Conservation (phyloP, 805 yeast species). For the Komagataella populi region DNA sequence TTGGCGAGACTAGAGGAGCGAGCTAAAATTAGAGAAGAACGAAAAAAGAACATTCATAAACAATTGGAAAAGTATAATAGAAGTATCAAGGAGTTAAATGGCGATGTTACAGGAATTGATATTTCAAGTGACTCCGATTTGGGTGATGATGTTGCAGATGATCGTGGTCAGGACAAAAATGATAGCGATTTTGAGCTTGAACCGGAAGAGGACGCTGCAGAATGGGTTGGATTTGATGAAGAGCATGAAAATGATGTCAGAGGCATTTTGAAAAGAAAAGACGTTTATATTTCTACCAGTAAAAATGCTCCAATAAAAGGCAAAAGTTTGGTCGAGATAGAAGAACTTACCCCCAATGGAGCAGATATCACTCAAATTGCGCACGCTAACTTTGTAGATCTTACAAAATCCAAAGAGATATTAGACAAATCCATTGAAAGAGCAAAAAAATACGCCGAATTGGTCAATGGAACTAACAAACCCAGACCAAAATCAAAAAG, state of each 20-base stretch:
- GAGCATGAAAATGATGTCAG: slow-evolving; percentile 9
- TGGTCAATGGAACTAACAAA: slow-evolving; percentile 22
- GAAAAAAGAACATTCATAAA: slow-evolving; percentile 49
- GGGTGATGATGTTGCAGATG: slow-evolving; percentile 10
- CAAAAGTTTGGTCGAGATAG: slow-evolving; percentile 40
- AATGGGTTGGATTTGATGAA: slow-evolving; percentile 29
- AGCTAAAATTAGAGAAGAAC: slow-evolving; percentile 53
- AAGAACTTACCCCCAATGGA: slow-evolving; percentile 35
- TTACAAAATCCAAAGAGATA: slow-evolving; percentile 53
- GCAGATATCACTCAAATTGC: slow-evolving; percentile 29
- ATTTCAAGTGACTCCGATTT: slow-evolving; percentile 6
- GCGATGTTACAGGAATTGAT: neutral
- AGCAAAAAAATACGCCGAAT: slow-evolving; percentile 74
- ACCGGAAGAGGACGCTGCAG: slow-evolving; percentile 10
- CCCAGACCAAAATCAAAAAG: slow-evolving; percentile 32
- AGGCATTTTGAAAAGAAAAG: slow-evolving; percentile 34
- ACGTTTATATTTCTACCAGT: slow-evolving; percentile 22
- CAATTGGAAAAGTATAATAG: slow-evolving; percentile 47
- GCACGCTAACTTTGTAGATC: slow-evolving; percentile 56
- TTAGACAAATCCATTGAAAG: slow-evolving; percentile 60
- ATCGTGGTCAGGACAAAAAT: slow-evolving; percentile 12
- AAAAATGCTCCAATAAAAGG: slow-evolving; percentile 25
- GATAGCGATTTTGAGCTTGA: slow-evolving; percentile 13
- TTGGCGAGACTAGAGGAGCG: slow-evolving; percentile 66
- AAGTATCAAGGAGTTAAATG: slow-evolving; percentile 1